Evolutionary conservation across 192 early-diverging fungal species (phyloP).

Genomic region (Rhizoclosmatium sp.): DNA sequence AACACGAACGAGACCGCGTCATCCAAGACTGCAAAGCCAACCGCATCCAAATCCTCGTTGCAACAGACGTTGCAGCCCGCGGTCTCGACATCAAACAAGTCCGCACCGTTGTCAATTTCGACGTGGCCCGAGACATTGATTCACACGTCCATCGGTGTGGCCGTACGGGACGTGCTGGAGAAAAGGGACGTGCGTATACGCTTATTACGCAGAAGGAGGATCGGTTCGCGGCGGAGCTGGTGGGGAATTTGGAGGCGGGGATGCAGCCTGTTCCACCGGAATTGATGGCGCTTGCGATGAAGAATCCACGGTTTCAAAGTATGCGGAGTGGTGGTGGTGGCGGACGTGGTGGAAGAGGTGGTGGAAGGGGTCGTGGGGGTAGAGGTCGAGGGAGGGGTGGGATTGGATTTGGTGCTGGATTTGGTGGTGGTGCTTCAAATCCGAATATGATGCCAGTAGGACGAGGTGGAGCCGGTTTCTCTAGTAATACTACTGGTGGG

Average conservation of each 20-base stretch:
- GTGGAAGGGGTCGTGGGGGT: slow-evolving; percentile 59
- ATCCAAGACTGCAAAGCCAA: slow-evolving; percentile 70
- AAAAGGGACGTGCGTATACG: slow-evolving; percentile 90
- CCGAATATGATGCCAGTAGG: slow-evolving; percentile 48
- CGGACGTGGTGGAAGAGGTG: slow-evolving; percentile 49
- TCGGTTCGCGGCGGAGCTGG: slow-evolving; percentile 50
- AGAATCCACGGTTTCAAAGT: slow-evolving; percentile 72
- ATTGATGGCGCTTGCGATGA: slow-evolving; percentile 86
- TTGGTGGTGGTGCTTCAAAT: slow-evolving; percentile 45
- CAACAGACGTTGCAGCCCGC: slow-evolving; percentile 68
- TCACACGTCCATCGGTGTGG: slow-evolving; percentile 91
- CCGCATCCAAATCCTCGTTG: slow-evolving; percentile 63
- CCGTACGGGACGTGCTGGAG: slow-evolving; percentile 95
- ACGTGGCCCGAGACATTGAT: slow-evolving; percentile 84
- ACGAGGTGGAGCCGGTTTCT: slow-evolving; percentile 2
- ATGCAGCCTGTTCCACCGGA: slow-evolving; percentile 80
- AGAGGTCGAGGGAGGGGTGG: slow-evolving; percentile 48
- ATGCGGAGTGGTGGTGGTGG: slow-evolving; percentile 54
- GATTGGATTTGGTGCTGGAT: slow-evolving; percentile 31
- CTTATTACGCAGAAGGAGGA: slow-evolving; percentile 91
- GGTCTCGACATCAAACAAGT: slow-evolving; percentile 83
- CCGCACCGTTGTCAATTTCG: slow-evolving; percentile 81
- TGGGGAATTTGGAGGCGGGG: slow-evolving; percentile 76
- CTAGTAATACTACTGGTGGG: slow-evolving; percentile 17
- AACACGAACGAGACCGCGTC: slow-evolving; percentile 78